phyloP scores from a whole-genome alignment of 2,329 filamentous ascomycete species.

The Exophiala sideris region DNA sequence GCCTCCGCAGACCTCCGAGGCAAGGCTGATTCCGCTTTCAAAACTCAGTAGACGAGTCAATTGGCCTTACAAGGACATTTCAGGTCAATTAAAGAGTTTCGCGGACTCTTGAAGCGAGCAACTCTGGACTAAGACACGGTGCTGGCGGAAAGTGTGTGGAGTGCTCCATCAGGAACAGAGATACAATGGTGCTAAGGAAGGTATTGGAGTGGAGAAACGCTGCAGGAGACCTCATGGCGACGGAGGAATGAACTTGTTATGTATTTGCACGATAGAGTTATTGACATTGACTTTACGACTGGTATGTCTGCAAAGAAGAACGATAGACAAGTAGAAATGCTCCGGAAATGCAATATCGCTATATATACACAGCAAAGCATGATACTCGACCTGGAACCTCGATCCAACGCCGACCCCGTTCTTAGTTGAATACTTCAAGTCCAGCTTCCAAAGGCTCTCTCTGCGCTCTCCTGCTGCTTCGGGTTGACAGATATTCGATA shows the following conservation, averaged over 20 bases:
- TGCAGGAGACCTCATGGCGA: slow-evolving; percentile 15
- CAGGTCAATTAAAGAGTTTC: slow-evolving; percentile 16
- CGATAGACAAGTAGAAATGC: background rate
- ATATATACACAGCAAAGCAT: background rate
- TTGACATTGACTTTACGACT: slow-evolving; percentile 11
- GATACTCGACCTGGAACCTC: background rate
- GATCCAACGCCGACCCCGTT: background rate
- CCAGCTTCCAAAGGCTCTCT: slow-evolving; percentile 73
- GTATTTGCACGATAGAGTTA: slow-evolving; percentile 21
- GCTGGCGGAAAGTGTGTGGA: background rate
- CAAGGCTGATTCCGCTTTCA: slow-evolving; percentile 70
- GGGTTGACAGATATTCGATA: slow-evolving; percentile 90
- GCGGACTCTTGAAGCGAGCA: slow-evolving; percentile 18
- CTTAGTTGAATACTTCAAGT: slow-evolving; percentile 21
- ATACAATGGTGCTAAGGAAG: background rate
- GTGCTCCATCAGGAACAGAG: too few species aligned
- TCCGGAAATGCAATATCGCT: slow-evolving; percentile 1
- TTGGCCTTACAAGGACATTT: slow-evolving; percentile 14
- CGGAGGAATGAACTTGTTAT: slow-evolving; percentile 9
- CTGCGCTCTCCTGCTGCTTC: slow-evolving; percentile 72
- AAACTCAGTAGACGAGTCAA: slow-evolving; percentile 51
- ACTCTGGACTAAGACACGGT: background rate
- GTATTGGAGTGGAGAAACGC: slow-evolving; percentile 12
- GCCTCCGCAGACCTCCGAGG: slow-evolving; percentile 84
- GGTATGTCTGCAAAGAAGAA: background rate